These are phyloP conservation scores for Sabuloglossum arenarium DNA, from an alignment of 495 filamentous ascomycete species.

Conservation along the genomic window DNA sequence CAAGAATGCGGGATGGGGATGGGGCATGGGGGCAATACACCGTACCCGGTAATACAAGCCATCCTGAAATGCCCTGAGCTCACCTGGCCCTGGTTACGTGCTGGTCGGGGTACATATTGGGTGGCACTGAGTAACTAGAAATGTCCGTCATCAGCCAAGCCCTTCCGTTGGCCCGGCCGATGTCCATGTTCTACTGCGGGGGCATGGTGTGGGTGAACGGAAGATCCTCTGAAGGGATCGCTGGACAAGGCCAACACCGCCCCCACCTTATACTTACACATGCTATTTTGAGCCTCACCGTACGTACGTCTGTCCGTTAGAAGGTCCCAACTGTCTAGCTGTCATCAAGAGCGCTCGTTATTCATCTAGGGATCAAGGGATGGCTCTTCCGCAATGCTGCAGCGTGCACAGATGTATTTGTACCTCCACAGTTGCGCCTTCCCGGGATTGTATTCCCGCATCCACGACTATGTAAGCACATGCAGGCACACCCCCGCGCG, in stretches of 20 bases:
- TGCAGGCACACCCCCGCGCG: no score
- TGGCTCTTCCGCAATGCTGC: no score
- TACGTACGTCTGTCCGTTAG: no score
- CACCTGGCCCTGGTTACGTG: not conserved
- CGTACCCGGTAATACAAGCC: not conserved
- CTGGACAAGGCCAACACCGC: not conserved
- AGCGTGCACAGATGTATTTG: no score
- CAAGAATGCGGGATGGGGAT: not conserved
- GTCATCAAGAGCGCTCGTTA: no score
- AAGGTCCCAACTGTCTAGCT: no score
- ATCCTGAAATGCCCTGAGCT: not conserved
- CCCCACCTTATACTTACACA: no score
- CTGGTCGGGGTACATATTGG: not conserved
- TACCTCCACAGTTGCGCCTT: no score
- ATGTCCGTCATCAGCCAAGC: not conserved
- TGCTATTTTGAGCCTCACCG: no score
- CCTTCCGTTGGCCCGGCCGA: not conserved
- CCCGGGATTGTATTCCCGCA: no score
- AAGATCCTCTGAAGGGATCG: slow-evolving; percentile 16
- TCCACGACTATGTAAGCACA: no score
- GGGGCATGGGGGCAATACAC: not conserved
- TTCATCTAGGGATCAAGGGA: no score
- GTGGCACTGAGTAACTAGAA: not conserved
- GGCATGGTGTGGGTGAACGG: slow-evolving; percentile 11
- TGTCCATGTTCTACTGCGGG: not conserved